These are phyloP conservation scores for Alternaria brassicae DNA, from an alignment of 2,329 filamentous ascomycete species.

Conservation along the genomic window DNA sequence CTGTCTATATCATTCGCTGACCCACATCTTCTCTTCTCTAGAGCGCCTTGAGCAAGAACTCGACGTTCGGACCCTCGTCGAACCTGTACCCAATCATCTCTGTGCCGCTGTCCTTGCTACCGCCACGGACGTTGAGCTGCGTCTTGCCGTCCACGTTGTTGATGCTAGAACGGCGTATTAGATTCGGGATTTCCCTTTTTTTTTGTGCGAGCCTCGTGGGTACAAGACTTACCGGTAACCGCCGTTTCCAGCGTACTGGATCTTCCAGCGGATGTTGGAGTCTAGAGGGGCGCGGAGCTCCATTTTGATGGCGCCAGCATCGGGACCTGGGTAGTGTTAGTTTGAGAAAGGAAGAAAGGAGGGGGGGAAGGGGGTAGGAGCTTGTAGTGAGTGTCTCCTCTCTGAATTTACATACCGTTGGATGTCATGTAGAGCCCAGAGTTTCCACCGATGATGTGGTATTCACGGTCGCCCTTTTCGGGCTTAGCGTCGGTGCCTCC, in stretches of 20 bases:
- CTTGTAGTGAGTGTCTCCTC: no score
- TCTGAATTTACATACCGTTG: no score
- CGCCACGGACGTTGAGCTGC: conserved; percentile 3
- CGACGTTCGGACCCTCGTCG: not conserved
- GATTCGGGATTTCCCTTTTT: no score
- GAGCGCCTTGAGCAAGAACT: conserved; percentile 7
- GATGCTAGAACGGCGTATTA: not conserved
- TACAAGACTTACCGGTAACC: not conserved
- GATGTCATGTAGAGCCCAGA: conserved; percentile 10
- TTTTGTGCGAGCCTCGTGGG: no score
- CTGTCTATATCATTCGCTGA: no score
- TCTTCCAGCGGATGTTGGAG: conserved; percentile 1
- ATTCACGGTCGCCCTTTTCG: not conserved
- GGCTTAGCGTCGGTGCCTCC: not conserved
- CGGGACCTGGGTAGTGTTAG: no score
- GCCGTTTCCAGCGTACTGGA: not conserved
- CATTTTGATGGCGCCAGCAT: not conserved
- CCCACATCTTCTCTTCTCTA: no score
- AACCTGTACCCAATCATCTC: not conserved
- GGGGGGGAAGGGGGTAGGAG: no score
- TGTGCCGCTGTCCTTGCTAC: not conserved
- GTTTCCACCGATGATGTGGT: conserved; percentile 5
- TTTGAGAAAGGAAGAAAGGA: no score
- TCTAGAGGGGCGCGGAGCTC: conserved; percentile 1
- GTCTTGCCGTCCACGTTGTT: not conserved